Evolutionary conservation across 2,329 filamentous ascomycete species (phyloP).

Genomic region (Fusarium oxysporum): DNA sequence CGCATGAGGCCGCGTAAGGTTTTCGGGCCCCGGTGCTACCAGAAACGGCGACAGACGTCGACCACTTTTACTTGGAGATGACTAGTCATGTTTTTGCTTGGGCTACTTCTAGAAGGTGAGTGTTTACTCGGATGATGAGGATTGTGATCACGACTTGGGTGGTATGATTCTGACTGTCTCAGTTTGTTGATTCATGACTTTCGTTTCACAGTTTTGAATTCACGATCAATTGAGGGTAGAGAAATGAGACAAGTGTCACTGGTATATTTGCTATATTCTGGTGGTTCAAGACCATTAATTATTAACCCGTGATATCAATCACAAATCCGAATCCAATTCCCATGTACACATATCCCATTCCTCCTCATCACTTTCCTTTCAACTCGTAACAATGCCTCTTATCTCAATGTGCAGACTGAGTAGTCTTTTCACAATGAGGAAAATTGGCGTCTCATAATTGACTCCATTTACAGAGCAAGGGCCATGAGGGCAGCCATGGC

Average conservation of each 20-base stretch:
- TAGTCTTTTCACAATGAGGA: not conserved
- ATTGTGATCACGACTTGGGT: not conserved
- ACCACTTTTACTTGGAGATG: slow-evolving; percentile 3
- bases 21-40: slow-evolving; percentile 1
- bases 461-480: slow-evolving; percentile 52
- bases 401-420: not conserved
- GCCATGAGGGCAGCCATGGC: slow-evolving; percentile 50
- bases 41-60: slow-evolving; percentile 28
- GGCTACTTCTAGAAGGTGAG: slow-evolving; percentile 18
- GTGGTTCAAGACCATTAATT: slow-evolving; percentile 37
- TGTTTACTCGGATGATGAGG: slow-evolving; percentile 11
- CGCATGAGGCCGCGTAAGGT: slow-evolving; percentile 22
- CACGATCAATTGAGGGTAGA: not conserved
- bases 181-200: not conserved
- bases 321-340: slow-evolving; percentile 10
- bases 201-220: not conserved
- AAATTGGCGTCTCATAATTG: slow-evolving; percentile 3
- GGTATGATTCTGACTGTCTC: slow-evolving; percentile 11
- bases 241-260: slow-evolving; percentile 20
- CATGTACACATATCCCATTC: slow-evolving; percentile 20
- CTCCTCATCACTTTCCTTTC: slow-evolving; percentile 4
- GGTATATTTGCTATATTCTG: slow-evolving; percentile 29
- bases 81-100: slow-evolving; percentile 2
- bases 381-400: slow-evolving; percentile 24
- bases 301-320: slow-evolving; percentile 29